phyloP scores from a whole-genome alignment of 176 grass and related monocot species.

The Leersia perrieri region DNA sequence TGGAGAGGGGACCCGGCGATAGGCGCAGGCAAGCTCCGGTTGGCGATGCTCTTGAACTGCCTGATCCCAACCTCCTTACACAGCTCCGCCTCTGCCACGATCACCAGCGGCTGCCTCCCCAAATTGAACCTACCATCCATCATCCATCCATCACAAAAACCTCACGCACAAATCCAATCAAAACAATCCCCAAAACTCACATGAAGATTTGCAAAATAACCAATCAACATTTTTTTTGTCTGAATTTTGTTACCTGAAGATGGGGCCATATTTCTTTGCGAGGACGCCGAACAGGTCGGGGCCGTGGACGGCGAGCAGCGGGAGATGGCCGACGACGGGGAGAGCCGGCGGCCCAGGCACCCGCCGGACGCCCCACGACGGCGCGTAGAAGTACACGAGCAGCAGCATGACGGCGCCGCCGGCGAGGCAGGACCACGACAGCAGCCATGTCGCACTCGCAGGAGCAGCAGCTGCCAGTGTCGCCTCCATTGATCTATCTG shows the following conservation, averaged over 20 bases:
- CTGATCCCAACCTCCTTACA: conserved; percentile 62
- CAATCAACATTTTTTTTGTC: not conserved
- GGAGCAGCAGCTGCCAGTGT: not conserved
- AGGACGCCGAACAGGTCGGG: conserved; percentile 62
- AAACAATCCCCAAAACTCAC: not conserved
- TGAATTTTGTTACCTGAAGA: conserved; percentile 49
- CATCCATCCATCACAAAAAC: not conserved
- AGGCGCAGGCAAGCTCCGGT: conserved; percentile 70
- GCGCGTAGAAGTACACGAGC: conserved; percentile 66
- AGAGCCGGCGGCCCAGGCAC: conserved; percentile 53
- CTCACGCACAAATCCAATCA: not conserved
- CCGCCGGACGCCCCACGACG: conserved; percentile 47
- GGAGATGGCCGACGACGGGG: conserved; percentile 61
- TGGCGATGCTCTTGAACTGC: conserved; percentile 72
- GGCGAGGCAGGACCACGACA: conserved; percentile 15
- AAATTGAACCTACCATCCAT: conserved; percentile 56
- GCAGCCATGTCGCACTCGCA: conserved; percentile 2
- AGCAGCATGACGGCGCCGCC: conserved; percentile 21
- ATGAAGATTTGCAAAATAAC: not conserved
- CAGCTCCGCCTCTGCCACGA: conserved; percentile 70
- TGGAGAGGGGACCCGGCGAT: conserved; percentile 50
- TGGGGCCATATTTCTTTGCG: conserved; percentile 56
- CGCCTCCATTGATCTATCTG: conserved; percentile 8
- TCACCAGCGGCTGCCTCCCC: conserved; percentile 74
- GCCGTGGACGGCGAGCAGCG: conserved; percentile 61